Percentiles rank a stretch among this genome's conserved stretches.
Evolutionary conservation across 2,329 filamentous ascomycete species (phyloP).

Genomic region (Bipolaris bicolor): DNA sequence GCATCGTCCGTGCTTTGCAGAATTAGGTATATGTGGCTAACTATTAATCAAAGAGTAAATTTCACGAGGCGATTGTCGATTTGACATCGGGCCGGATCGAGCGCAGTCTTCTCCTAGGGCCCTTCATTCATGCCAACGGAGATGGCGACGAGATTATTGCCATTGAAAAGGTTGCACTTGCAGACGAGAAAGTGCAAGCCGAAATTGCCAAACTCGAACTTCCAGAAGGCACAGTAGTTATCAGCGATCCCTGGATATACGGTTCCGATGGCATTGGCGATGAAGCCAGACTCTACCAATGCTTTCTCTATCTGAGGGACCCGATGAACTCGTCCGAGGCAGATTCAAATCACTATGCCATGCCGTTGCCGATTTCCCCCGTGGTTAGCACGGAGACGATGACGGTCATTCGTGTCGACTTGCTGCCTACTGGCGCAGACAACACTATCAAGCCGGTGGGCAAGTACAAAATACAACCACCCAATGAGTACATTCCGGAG

Average conservation of each 20-base stretch:
- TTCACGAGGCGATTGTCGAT: constrained; percentile 66
- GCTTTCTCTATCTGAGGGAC: constrained; percentile 71
- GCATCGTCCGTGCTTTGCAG: not conserved
- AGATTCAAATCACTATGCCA: constrained; percentile 73
- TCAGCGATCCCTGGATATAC: constrained; percentile 74
- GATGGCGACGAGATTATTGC: constrained; percentile 66
- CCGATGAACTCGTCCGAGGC: constrained; percentile 63
- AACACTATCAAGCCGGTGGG: constrained; percentile 61
- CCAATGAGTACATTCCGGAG: constrained; percentile 71
- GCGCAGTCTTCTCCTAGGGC: constrained; percentile 64
- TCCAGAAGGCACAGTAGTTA: constrained; percentile 62
- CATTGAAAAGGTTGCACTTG: constrained; percentile 63
- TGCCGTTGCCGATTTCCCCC: constrained; percentile 70
- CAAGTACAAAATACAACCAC: constrained; percentile 64
- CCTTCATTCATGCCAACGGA: constrained; percentile 62
- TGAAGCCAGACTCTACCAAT: constrained; percentile 62
- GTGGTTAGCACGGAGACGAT: constrained; percentile 68
- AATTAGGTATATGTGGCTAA: constrained; percentile 5
- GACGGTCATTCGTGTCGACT: constrained; percentile 72
- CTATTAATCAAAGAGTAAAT: constrained; percentile 58
- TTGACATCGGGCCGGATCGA: constrained; percentile 59
- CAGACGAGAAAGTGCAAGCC: constrained; percentile 62
- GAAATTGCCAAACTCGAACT: constrained; percentile 66
- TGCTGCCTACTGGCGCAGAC: constrained; percentile 70
- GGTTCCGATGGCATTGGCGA: constrained; percentile 58